Evolutionary conservation across 2,329 filamentous ascomycete species (phyloP), one percentile per base, ranked within the genome.

Genomic region (Xylaria sp.): DNA sequence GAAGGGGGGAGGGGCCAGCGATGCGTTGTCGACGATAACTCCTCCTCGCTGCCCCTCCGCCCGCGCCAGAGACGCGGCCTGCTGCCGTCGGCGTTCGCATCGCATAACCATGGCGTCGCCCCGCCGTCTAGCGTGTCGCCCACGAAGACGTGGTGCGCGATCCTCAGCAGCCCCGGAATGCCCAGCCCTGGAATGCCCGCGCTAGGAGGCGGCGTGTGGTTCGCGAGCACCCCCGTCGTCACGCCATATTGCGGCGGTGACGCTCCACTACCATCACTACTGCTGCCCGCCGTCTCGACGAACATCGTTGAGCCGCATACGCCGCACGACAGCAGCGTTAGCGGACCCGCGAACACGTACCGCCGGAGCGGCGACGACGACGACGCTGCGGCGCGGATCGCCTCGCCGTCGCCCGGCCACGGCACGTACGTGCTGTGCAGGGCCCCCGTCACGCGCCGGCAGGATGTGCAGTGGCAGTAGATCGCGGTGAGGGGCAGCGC

Each of bases 41-140:
- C 76, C 36, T 74, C 74, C 47, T 71, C 78, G 3, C 65, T 39
- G 0, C 67, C 56, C 0, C 66, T 54, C 1, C 57, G 45, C 0
- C 70, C 75, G 11, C 38, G 22, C 79, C 78, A 81, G 0, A 74
- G 64, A 7, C 69, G 71, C 0, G 73, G 60, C 3, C 36, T 63
- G 9, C 38, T 56, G 0, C 76, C 78, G 49, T 78, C 74, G 0
- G 69, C 61, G 45, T 82, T 81, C 0, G 74, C 59, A 6, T 76
- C 69, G 27, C 76, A 77, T 4, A 86, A 71, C 83, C 83, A 87
- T 1, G 79, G 72, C 2, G 80, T 80, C 1, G 84, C 79, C 0
- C 86, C 86, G 2, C 85, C 86, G 70, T 88, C 86, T 1, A 78
- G 31, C 0, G 86, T 87, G 62, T 87, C 84, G 0, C 74, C 79